Evolutionary conservation across 176 grass and related monocot species (phyloP).

Genomic region (Juncus effusus): DNA sequence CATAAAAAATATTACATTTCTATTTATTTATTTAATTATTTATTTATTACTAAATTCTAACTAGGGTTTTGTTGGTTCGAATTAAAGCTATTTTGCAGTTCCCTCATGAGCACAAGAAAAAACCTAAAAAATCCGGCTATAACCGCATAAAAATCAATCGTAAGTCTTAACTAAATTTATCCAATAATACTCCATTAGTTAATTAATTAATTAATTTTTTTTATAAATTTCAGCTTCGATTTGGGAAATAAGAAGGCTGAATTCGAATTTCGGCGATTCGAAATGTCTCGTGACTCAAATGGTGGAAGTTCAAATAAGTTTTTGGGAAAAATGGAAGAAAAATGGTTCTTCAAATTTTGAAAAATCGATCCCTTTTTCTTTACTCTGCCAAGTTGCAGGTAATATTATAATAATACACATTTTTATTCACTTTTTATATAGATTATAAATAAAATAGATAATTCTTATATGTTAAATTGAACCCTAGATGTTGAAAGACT

Average conservation of each 20-base stretch:
- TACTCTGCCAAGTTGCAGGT: constrained; percentile 97
- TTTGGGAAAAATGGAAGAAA: constrained; percentile 84
- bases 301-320: constrained; percentile 54
- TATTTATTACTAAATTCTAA: constrained; percentile 9
- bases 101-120: constrained; percentile 47
- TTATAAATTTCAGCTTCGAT: constrained; percentile 58
- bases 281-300: constrained; percentile 83
- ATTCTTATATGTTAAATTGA: no score
- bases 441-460: no score
- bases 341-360: constrained; percentile 54
- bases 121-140: constrained; percentile 60
- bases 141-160: constrained; percentile 67
- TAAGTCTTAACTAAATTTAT: constrained; percentile 38
- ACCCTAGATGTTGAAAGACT: no score
- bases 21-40: constrained; percentile 19
- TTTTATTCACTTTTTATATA: no score
- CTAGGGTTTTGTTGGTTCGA: not conserved
- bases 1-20: constrained; percentile 13
- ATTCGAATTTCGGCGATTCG: constrained; percentile 33
- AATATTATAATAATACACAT: constrained; percentile 5
- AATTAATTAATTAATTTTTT: not conserved
- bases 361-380: constrained; percentile 76
- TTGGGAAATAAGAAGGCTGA: constrained; percentile 86
- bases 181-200: no score
- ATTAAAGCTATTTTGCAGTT: constrained; percentile 68